Conservation (phyloP, 2,329 filamentous ascomycete species). For the Chrysoporthe deuterocubensis region DNA sequence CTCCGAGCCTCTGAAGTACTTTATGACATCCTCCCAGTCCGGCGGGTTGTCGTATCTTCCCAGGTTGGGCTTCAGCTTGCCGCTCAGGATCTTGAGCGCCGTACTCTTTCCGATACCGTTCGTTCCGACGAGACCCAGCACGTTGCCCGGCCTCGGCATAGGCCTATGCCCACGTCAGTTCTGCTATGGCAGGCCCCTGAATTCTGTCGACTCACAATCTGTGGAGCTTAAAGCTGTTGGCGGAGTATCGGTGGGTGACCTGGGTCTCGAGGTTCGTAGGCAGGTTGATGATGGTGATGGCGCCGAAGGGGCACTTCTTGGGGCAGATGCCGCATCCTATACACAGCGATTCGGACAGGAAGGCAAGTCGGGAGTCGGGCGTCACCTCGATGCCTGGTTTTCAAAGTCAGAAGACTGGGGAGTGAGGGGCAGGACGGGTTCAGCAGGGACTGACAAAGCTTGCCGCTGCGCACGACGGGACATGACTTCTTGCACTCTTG, state of each 20-base stretch:
- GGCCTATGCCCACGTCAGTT: slow-evolving; percentile 48
- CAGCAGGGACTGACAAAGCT: slow-evolving; percentile 59
- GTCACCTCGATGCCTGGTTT: slow-evolving; percentile 96
- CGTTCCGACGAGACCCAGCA: slow-evolving; percentile 93
- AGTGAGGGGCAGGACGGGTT: slow-evolving; percentile 62
- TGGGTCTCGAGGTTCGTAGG: slow-evolving; percentile 98
- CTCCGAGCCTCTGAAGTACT: slow-evolving; percentile 97
- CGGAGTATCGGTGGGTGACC: slow-evolving; percentile 97
- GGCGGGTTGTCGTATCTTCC: slow-evolving; percentile 94
- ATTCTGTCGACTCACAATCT: slow-evolving; percentile 45
- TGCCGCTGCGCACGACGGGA: slow-evolving; percentile 94
- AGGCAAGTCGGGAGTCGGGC: slow-evolving; percentile 88
- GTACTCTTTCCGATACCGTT: slow-evolving; percentile 99
- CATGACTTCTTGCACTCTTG: slow-evolving; percentile 99
- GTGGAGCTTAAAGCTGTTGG: slow-evolving; percentile 99
- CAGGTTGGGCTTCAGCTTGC: slow-evolving; percentile 97
- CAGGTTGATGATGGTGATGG: slow-evolving; percentile 99
- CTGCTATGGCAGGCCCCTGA: neutral
- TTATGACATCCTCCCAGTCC: slow-evolving; percentile 99
- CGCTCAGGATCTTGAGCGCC: slow-evolving; percentile 97
- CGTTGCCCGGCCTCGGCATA: slow-evolving; percentile 93
- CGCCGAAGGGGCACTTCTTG: slow-evolving; percentile 98
- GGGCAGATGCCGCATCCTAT: slow-evolving; percentile 99
- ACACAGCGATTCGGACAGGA: slow-evolving; percentile 94
- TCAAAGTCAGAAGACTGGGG: slow-evolving; percentile 65